Base-by-base conservation (phyloP, 768 basidiomycete genomes). In the Pluteus cervinus region DNA sequence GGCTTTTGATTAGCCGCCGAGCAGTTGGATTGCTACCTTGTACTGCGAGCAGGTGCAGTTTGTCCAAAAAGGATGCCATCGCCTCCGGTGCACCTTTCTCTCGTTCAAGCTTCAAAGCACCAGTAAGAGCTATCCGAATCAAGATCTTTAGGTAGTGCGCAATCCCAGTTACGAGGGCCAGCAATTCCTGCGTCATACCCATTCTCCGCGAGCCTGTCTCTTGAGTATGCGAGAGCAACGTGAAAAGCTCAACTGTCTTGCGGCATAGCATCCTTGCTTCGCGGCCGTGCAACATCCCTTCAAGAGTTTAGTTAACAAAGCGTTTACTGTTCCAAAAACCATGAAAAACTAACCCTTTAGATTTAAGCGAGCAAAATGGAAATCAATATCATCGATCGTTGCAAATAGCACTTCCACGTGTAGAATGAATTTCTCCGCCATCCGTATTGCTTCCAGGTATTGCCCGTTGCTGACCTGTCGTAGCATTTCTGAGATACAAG, bases 101-200 rank as follows among this genome's bases (percentile, higher is more conserved):
- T 41, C 92, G 73, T 62, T 99, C 96, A 22, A 99, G 73, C 63
- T 91, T 97, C 43, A 99, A 73, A 4, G 92, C 89, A 5, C 92
- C 93, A 0, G 96, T 97, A 31, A 99, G 69, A 3, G 96, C 92
- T 45, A 99, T 98, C 35, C 96, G 86, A 46, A 99, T 99, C 37
- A 99, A 79, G 62, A 99, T 98, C 69, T 99, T 99, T 55, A 99
- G 81, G 62, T 99, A 98, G 62, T 99, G 96, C 4, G 96, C 96
- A 24, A 99, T 73, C n/a, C 96, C 94, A 0, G 96, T 99, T 45
- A 99, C 96, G 33, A 99, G 79, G 12, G 93, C 91, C 24, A 98
- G 79, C 9, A 99, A 69, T 51, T 98, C 96, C 61, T 97, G 89
- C 12, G 93, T 97, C 82, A 98, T 93, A 36, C 86, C 88, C 80